Evolutionary conservation across 805 yeast genomes (phyloP).

Genomic region (Monosporozyma yasuniensis): DNA sequence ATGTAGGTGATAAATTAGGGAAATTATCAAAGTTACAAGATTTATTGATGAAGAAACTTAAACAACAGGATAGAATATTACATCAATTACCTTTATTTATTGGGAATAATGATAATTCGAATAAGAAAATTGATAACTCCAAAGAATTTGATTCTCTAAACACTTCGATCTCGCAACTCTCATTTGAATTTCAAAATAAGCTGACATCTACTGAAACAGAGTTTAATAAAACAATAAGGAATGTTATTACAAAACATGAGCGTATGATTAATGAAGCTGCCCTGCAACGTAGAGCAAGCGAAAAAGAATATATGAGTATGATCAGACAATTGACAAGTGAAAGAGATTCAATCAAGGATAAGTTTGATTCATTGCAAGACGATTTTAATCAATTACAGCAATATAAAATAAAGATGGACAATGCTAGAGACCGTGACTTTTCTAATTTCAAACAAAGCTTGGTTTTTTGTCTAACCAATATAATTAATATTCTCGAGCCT

Average conservation of each 20-base stretch:
- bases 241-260: neutral
- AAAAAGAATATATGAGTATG: neutral
- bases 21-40: slow-evolving; percentile 14
- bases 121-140: neutral
- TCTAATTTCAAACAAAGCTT: slow-evolving; percentile 27
- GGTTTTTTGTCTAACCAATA: slow-evolving; percentile 38
- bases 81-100: slow-evolving; percentile 1
- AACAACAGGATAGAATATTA: slow-evolving; percentile 15
- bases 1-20: slow-evolving; percentile 17
- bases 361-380: neutral
- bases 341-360: neutral
- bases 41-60: slow-evolving; percentile 15
- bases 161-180: neutral
- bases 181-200: neutral
- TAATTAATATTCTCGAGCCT: slow-evolving; percentile 43
- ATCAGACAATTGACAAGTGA: neutral
- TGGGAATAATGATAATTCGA: neutral
- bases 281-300: neutral
- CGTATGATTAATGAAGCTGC: neutral
- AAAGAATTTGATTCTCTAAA: neutral
- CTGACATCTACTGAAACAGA: neutral
- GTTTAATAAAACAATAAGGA: neutral
- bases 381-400: neutral
- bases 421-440: neutral
- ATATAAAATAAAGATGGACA: neutral